A percentile compares a stretch with the other conserved stretches of the same genome.
Evolutionary conservation across 2,329 filamentous ascomycete genomes (phyloP).

Genomic region (Sporothrix dimorphospora): DNA sequence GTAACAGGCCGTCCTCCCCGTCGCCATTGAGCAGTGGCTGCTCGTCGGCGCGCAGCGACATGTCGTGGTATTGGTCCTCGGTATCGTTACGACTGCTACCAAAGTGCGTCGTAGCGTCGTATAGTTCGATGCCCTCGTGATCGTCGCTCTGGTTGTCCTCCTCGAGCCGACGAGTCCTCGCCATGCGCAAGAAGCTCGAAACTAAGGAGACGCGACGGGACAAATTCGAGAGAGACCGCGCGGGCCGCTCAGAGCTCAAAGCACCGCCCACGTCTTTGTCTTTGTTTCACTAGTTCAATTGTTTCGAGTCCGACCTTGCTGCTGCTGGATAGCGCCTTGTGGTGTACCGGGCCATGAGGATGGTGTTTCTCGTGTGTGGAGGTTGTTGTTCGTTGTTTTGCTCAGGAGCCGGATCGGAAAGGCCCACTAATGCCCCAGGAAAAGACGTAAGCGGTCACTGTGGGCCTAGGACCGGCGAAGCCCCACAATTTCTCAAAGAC

Average conservation of each 20-base stretch:
- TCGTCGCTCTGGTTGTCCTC: constrained; percentile 20
- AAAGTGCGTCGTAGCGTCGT: background rate
- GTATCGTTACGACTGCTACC: background rate
- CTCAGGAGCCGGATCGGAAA: background rate
- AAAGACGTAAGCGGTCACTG: background rate
- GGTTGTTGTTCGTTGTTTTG: background rate
- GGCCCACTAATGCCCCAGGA: background rate
- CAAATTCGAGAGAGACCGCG: background rate
- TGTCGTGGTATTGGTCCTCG: background rate
- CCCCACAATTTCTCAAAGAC: background rate
- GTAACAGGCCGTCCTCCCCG: background rate
- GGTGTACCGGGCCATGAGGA: background rate
- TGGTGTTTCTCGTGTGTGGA: too few species aligned
- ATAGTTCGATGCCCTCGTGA: constrained; percentile 24
- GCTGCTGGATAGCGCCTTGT: background rate
- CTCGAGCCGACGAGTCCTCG: constrained; percentile 16
- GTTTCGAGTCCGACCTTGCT: background rate
- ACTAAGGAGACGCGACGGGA: background rate
- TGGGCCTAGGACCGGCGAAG: background rate
- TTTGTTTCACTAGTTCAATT: background rate
- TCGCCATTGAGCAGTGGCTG: constrained; percentile 31
- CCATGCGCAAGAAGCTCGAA: constrained; percentile 10
- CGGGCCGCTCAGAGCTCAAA: background rate
- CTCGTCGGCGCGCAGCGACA: constrained; percentile 28
- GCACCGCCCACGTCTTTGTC: background rate